Evolutionary conservation across 2,329 filamentous ascomycete species (phyloP).

Genomic region (Fusarium piperis): DNA sequence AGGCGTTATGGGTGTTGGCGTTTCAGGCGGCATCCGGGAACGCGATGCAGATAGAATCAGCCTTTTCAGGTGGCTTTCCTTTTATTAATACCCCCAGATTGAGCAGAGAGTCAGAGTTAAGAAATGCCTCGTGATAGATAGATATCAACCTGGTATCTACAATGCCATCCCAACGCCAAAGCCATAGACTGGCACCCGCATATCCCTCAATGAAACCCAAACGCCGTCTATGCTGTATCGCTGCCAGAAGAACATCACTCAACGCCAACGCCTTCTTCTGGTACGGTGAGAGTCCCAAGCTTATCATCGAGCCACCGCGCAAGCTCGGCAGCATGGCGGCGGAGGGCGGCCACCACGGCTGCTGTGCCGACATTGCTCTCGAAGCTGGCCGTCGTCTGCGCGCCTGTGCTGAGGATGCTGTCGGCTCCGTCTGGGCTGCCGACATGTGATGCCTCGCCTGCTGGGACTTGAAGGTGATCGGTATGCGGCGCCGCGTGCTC

Average conservation of each 20-base stretch:
- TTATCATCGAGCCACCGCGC: slow-evolving; percentile 69
- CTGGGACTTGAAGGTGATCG: slow-evolving; percentile 30
- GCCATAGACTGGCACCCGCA: slow-evolving; percentile 12
- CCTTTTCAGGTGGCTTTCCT: slow-evolving; percentile 18
- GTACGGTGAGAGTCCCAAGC: slow-evolving; percentile 62
- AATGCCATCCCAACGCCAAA: slow-evolving; percentile 37
- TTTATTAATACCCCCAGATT: slow-evolving; percentile 31
- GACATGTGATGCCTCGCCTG: slow-evolving; percentile 49
- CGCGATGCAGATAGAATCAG: slow-evolving; percentile 18
- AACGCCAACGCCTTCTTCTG: slow-evolving; percentile 60
- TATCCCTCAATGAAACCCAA: slow-evolving; percentile 26
- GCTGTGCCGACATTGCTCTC: slow-evolving; percentile 53
- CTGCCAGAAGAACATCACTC: slow-evolving; percentile 35
- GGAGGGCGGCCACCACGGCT: slow-evolving; percentile 60
- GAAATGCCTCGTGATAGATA: slow-evolving; percentile 23
- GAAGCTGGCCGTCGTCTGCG: slow-evolving; percentile 54
- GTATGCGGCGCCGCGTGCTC: slow-evolving; percentile 29
- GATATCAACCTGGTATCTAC: slow-evolving; percentile 38
- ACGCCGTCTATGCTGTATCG: slow-evolving; percentile 38
- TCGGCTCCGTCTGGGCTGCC: slow-evolving; percentile 55
- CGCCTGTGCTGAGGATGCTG: slow-evolving; percentile 58
- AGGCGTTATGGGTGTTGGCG: slow-evolving; percentile 34
- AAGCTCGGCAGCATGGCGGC: slow-evolving; percentile 67
- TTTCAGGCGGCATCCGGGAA: background rate
- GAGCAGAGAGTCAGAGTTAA: slow-evolving; percentile 11